Percentiles rank a stretch among this genome's conserved stretches.
These are phyloP conservation scores for Trifolium pratense DNA, from an alignment of 306 rosid species.

Conservation along the genomic window DNA sequence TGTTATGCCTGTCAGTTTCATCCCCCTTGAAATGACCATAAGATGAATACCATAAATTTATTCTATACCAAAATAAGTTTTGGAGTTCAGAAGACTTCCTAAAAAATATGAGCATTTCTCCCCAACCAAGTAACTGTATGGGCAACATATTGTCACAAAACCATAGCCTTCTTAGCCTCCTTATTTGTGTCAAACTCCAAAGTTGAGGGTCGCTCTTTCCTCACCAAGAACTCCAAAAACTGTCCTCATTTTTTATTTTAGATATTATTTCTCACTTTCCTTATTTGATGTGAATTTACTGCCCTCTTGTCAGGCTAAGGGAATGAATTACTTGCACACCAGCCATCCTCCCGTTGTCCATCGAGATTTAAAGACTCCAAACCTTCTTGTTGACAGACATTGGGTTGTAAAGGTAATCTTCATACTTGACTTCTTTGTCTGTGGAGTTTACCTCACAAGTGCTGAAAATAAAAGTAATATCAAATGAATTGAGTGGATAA, in stretches of 20 bases:
- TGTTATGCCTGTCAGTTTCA: constrained; percentile 4
- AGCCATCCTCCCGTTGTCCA: constrained; percentile 97
- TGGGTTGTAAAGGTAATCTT: constrained; percentile 93
- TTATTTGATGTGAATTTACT: constrained; percentile 40
- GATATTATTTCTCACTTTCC: constrained; percentile 13
- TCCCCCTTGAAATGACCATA: constrained; percentile 4
- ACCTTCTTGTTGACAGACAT: constrained; percentile 96
- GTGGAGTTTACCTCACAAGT: constrained; percentile 24
- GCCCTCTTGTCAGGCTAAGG: constrained; percentile 72
- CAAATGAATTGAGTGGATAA: constrained; percentile 15
- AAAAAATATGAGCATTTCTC: constrained; percentile 26
- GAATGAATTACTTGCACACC: constrained; percentile 99
- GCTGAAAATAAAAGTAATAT: constrained; percentile 14
- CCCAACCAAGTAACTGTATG: constrained; percentile 21
- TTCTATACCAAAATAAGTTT: constrained; percentile 24
- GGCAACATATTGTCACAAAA: constrained; percentile 2
- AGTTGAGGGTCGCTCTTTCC: constrained; percentile 20
- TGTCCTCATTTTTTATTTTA: constrained; percentile 24
- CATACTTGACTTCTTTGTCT: constrained; percentile 35
- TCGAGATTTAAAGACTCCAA: constrained; percentile 95
- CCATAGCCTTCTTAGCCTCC: constrained; percentile 17
- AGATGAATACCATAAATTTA: constrained; percentile 37
- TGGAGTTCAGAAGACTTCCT: constrained; percentile 22
- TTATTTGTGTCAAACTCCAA: constrained; percentile 31
- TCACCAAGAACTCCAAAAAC: constrained; percentile 12